Base-by-base conservation (phyloP, 768 basidiomycete genomes). In the Mrakia gelida region DNA sequence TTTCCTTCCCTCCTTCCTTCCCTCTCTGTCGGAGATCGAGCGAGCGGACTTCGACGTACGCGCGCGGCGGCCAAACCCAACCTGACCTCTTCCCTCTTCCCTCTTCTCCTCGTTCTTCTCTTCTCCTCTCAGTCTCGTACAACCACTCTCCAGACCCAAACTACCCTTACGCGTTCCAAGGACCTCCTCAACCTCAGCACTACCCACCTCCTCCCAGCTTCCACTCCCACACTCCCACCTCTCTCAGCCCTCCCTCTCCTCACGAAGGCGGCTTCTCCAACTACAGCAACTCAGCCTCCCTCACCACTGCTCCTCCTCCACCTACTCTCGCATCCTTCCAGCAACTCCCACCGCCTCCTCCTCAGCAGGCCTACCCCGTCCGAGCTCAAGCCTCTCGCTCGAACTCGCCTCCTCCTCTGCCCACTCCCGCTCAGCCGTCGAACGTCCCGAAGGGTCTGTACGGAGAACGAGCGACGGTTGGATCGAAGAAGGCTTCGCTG, bases 401-500 rank as follows among this genome's bases (percentile, higher is more conserved):
- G 8, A 41, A 70, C n/a, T 43, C 32, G 32, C 68, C 34, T 41
- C 68, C 68, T 28, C 34, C 68, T 41, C 38, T 30, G 32, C 67
- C 67, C 6, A 2, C 68, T 38, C 43, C 34, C 34, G 32, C 43
- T 11, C 68, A 70, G 15, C 68, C 43, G 67, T 41, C 49, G 32
- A 32, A 45, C 26, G 62, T 65, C 13, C 63, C 75, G 23, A 59
- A 32, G 32, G 75, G 75, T n/a, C 43, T 52, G 38, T 71, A 71
- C 49, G 34, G 38, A 11, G 71, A 38, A 21, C 34, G 43, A 45
- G 71, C 49, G n/a, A 45, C 71, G 26, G 26, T 30, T 3, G 59
- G 41, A 41, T 52, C 32, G 4, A 49, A 18, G 16, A 79, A 79
- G 49, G 78, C 78, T 8, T 38, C 43, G 13, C 68, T 79, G 9